Percentiles rank a stretch among this genome's conserved stretches.
These are phyloP conservation scores for Fusarium staphyleae DNA, from an alignment of 2,329 filamentous ascomycete species.

Conservation along the genomic window DNA sequence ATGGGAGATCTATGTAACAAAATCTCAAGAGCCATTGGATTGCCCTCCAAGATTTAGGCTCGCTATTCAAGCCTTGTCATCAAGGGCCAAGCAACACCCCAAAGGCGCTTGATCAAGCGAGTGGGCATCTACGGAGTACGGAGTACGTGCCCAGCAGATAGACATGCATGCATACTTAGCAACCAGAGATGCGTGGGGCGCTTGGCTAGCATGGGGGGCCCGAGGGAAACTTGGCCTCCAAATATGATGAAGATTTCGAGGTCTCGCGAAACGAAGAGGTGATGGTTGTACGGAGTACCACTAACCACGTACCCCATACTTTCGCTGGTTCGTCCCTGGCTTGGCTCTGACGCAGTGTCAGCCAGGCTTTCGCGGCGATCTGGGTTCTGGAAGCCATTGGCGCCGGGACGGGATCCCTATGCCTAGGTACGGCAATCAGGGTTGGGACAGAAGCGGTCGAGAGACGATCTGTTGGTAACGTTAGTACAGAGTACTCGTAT, in stretches of 20 bases:
- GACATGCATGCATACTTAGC: conserved; percentile 4
- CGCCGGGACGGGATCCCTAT: conserved; percentile 16
- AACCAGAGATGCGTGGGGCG: background rate
- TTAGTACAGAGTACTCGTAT: too few species aligned
- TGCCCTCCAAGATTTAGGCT: conserved; percentile 3
- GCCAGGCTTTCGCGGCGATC: conserved; percentile 3
- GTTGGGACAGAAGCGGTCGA: background rate
- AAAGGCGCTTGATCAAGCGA: background rate
- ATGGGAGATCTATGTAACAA: background rate
- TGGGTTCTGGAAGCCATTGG: conserved; percentile 26
- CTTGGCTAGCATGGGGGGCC: too few species aligned
- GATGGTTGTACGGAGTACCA: conserved; percentile 13
- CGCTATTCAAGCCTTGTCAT: background rate
- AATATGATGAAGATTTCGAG: background rate
- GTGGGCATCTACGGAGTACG: background rate
- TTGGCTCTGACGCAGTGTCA: conserved; percentile 20
- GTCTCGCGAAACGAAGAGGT: conserved; percentile 5
- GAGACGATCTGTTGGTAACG: background rate
- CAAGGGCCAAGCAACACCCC: conserved; percentile 6
- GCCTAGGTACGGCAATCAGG: background rate
- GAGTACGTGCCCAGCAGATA: background rate
- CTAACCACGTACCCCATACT: conserved; percentile 33
- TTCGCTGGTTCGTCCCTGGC: conserved; percentile 23
- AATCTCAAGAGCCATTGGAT: background rate
- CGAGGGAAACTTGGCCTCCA: too few species aligned